Base-by-base conservation (phyloP, 2,329 filamentous ascomycete species). In the Diaporthe vaccinii region DNA sequence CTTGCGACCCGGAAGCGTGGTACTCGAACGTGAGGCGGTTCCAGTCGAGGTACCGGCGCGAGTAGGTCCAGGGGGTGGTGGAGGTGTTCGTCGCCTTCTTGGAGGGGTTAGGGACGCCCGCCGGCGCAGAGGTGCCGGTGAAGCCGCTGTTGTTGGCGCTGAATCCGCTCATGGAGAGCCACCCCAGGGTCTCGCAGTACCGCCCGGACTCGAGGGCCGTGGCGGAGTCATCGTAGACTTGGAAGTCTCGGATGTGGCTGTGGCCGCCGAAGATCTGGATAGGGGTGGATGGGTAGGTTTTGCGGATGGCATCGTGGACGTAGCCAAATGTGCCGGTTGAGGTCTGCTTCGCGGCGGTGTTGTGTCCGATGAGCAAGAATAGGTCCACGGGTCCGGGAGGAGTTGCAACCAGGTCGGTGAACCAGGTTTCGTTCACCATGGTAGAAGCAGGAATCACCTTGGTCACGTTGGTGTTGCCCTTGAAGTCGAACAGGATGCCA, bases 181-280 rank as follows among this genome's bases (percentile, higher is more conserved):
- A 94, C 34, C 92, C 92, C 0, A 93, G 84, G 2, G 91, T 93
- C 83, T 94, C 92, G 80, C 91, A 93, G 82, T 93, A 93, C 71
- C 90, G 87, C 8, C 90, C 91, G 3, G 91, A 90, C 78, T 92
- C 91, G 12, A 93, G 84, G 0, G 87, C 91, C 6, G 91, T 91
- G 8, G 89, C 88, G 78, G 87, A 88, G 74, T 90, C 86, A 79
- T 94, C 92, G 76, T 90, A 92, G 3, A 92, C 89, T 25, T 86
- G 87, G 80, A 93, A 92, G 80, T 94, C 91, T 22, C 92, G 89
- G 76, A 92, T 88, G 79, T 93, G 91, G 51, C 85, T 89, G 82
- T 93, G 91, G 14, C 91, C 91, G 28, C 91, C 92, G 77, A 94
- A 91, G 72, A 91, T 87, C 80, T 93, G 91, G 62, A 93, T 89